These are phyloP conservation scores for Tympanopsis confertula DNA, from an alignment of 2,329 filamentous ascomycete species.

Conservation along the genomic window DNA sequence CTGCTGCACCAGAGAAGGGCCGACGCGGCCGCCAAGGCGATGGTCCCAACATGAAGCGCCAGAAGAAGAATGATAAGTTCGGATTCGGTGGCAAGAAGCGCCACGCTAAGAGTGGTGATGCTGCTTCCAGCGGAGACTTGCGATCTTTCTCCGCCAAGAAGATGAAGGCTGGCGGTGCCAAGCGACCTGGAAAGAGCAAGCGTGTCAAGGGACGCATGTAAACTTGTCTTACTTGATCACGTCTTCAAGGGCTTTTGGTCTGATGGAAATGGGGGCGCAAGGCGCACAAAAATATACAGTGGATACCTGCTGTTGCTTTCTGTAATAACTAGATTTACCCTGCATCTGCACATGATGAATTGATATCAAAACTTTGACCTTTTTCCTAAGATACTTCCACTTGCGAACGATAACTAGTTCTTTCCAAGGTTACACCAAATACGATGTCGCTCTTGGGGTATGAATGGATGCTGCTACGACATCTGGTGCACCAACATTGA, in stretches of 20 bases:
- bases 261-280: too few species aligned
- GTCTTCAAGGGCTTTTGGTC: slow-evolving; percentile 6
- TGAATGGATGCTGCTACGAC: too few species aligned
- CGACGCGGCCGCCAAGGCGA: slow-evolving; percentile 26
- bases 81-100: slow-evolving; percentile 95
- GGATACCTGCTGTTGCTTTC: too few species aligned
- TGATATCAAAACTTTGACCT: too few species aligned
- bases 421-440: too few species aligned
- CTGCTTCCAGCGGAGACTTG: slow-evolving; percentile 69
- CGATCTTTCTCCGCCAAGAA: slow-evolving; percentile 69
- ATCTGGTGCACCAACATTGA: too few species aligned
- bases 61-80: slow-evolving; percentile 90
- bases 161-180: slow-evolving; percentile 54
- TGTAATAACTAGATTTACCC: too few species aligned
- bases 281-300: too few species aligned
- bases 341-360: too few species aligned
- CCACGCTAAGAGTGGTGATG: slow-evolving; percentile 81
- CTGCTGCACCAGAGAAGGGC: slow-evolving; percentile 23
- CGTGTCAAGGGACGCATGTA: neutral
- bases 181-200: slow-evolving; percentile 5
- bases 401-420: too few species aligned
- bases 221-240: slow-evolving; percentile 10
- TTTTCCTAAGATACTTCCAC: too few species aligned
- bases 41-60: slow-evolving; percentile 57
- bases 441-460: too few species aligned